These are phyloP conservation scores for Paramecium tetraurelia DNA, from an alignment of 73 alveolate species.

Conservation along the genomic window DNA sequence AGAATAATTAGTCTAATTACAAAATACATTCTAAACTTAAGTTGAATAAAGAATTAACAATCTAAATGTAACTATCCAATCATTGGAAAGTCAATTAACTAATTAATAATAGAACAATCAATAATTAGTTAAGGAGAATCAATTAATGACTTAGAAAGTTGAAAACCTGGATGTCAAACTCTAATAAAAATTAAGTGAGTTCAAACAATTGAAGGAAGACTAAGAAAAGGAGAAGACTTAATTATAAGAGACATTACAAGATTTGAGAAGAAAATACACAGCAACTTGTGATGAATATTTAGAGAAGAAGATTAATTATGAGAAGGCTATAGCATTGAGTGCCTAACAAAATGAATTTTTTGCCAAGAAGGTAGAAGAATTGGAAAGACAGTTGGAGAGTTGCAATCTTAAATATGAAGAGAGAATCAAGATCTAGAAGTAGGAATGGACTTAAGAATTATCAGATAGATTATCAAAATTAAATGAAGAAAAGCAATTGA, in stretches of 20 bases:
- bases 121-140: neutral
- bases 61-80: neutral
- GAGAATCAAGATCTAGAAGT: neutral
- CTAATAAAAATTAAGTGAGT: neutral
- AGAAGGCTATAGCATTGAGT: conserved; percentile 33
- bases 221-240: neutral
- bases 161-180: neutral
- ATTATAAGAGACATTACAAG: neutral
- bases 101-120: neutral
- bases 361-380: conserved; percentile 23
- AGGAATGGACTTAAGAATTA: conserved; percentile 42
- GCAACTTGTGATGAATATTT: conserved; percentile 42
- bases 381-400: conserved; percentile 1
- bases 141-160: neutral
- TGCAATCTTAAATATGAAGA: conserved; percentile 19
- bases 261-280: neutral
- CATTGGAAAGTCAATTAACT: neutral
- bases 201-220: neutral
- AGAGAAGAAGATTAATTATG: conserved; percentile 31
- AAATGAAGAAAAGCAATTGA: conserved; percentile 14
- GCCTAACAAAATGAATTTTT: conserved; percentile 26
- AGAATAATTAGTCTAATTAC: neutral
- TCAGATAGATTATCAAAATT: neutral
- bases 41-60: neutral
- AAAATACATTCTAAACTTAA: neutral